Evolutionary conservation across 163 green algal species (phyloP).

Genomic region (Scenedesmus sp.): DNA sequence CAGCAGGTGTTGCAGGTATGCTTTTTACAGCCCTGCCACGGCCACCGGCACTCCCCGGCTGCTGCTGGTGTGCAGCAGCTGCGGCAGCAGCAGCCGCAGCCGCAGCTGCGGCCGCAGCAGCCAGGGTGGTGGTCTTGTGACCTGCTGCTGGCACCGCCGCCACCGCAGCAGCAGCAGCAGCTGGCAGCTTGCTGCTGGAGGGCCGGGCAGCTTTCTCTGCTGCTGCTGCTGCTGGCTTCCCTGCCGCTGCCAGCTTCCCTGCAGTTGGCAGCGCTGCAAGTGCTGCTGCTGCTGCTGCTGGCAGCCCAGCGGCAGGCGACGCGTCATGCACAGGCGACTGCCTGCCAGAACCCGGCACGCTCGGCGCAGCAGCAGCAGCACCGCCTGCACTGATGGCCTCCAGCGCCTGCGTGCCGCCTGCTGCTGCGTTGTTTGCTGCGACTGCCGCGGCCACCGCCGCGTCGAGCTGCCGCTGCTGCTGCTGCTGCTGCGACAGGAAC

Average conservation of each 20-base stretch:
- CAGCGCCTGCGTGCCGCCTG: neutral
- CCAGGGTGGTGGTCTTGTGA: neutral
- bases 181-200: neutral
- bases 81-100: neutral
- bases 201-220: neutral
- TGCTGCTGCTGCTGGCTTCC: slow-evolving; percentile 22
- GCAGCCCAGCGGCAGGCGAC: neutral
- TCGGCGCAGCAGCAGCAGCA: neutral
- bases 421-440: slow-evolving; percentile 4
- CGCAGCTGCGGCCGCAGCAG: neutral
- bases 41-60: neutral
- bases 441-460: neutral
- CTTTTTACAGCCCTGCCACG: neutral
- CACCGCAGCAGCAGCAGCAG: slow-evolving; percentile 19
- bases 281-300: neutral
- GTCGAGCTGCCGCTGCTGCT: neutral
- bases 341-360: neutral
- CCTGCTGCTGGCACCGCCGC: too few species aligned
- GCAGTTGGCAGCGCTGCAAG: neutral
- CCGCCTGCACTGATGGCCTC: neutral
- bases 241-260: slow-evolving; percentile 13
- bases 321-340: neutral
- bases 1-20: neutral
- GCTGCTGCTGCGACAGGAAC: neutral
- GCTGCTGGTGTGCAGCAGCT: too few species aligned